phyloP scores from a whole-genome alignment of 2,329 filamentous ascomycete genomes.

The Penicillium sp. region DNA sequence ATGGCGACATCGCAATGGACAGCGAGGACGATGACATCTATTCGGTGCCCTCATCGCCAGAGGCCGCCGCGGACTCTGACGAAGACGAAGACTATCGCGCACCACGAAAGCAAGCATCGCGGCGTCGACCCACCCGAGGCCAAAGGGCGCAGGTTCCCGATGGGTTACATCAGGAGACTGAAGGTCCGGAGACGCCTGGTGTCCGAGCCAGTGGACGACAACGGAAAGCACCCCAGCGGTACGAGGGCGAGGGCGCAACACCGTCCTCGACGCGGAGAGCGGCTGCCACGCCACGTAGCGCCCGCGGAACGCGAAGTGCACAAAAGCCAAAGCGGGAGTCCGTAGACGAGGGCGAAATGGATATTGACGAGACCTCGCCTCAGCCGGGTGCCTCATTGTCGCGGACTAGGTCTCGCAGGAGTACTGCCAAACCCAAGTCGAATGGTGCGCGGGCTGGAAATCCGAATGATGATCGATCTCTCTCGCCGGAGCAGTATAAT shows the following conservation, averaged over 20 bases:
- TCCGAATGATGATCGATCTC: constrained; percentile 17
- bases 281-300: constrained; percentile 22
- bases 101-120: constrained; percentile 21
- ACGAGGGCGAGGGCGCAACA: constrained; percentile 27
- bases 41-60: constrained; percentile 16
- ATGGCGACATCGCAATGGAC: constrained; percentile 34
- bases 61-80: constrained; percentile 15
- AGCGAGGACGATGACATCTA: constrained; percentile 17
- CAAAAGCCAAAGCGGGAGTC: constrained; percentile 21
- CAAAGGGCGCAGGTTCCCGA: constrained; percentile 7
- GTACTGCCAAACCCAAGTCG: constrained; percentile 22
- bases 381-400: constrained; percentile 20
- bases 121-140: constrained; percentile 24
- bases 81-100: constrained; percentile 17
- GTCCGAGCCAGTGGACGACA: constrained; percentile 35
- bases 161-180: constrained; percentile 7
- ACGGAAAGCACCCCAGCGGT: constrained; percentile 35
- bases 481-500: constrained; percentile 30
- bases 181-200: neutral
- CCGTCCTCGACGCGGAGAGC: constrained; percentile 22
- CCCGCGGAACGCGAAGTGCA: constrained; percentile 22
- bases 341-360: constrained; percentile 21
- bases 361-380: constrained; percentile 23
- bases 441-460: constrained; percentile 11
- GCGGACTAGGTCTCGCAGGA: constrained; percentile 31